These are phyloP conservation scores for Mycena maculata DNA, from an alignment of 768 basidiomycete genomes.

Conservation along the genomic window DNA sequence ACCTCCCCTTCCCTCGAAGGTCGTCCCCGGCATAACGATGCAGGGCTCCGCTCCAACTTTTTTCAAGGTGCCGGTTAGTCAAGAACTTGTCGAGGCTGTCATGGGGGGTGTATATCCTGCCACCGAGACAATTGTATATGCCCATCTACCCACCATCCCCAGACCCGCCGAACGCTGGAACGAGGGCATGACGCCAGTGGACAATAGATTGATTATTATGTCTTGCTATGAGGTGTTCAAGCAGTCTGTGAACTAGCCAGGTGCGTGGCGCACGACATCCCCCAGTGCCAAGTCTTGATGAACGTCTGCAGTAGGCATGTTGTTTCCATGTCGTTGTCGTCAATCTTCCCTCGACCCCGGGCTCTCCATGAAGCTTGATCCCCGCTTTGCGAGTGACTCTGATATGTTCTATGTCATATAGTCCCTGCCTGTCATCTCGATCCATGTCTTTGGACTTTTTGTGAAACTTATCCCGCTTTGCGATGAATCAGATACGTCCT, in stretches of 20 bases:
- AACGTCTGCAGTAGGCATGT: too few relatives aligned
- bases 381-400: too few relatives aligned
- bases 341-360: too few relatives aligned
- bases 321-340: too few relatives aligned
- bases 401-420: too few relatives aligned
- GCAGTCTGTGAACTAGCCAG: background rate
- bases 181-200: constrained; percentile 48
- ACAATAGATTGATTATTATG: constrained; percentile 42
- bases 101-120: constrained; percentile 34
- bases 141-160: constrained; percentile 38
- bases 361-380: too few relatives aligned
- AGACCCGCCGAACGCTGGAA: constrained; percentile 34
- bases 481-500: too few relatives aligned
- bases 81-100: constrained; percentile 34
- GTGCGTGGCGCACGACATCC: too few relatives aligned
- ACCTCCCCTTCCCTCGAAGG: constrained; percentile 32
- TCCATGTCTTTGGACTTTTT: too few relatives aligned
- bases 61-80: constrained; percentile 44
- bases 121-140: constrained; percentile 35
- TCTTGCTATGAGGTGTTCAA: constrained; percentile 50
- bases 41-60: constrained; percentile 44
- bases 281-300: too few relatives aligned
- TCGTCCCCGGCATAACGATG: constrained; percentile 47
- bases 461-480: too few relatives aligned
- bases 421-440: too few relatives aligned